Conservation (phyloP, 345 rosid species). For the Eucalyptus fibrosa region DNA sequence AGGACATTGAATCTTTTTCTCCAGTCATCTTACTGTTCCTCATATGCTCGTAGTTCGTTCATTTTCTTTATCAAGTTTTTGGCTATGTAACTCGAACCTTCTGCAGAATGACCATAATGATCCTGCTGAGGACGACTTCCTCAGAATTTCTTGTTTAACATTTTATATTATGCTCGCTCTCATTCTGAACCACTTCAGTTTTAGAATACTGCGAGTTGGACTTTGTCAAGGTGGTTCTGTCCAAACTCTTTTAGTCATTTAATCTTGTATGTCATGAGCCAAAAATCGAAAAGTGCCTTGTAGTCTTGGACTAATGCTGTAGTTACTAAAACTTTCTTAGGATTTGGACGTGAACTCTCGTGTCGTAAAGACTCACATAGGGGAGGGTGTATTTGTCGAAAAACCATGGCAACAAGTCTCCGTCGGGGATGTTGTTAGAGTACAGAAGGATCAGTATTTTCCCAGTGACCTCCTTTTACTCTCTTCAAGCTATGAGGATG, state of each 20-base stretch:
- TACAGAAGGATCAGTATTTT: conserved; percentile 49
- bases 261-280: not conserved
- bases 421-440: conserved; percentile 62
- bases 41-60: not conserved
- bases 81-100: not conserved
- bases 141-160: not conserved
- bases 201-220: not conserved
- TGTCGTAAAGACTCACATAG: conserved; percentile 21
- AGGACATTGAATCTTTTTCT: not conserved
- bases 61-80: not conserved
- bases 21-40: not conserved
- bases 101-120: not conserved
- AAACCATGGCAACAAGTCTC: conserved; percentile 40
- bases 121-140: not conserved
- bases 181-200: not conserved
- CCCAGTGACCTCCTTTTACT: conserved; percentile 54
- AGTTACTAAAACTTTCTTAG: not conserved
- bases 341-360: conserved; percentile 47
- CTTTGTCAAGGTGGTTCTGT: not conserved
- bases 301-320: not conserved
- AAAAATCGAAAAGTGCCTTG: not conserved
- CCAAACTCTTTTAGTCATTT: not conserved
- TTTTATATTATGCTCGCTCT: not conserved
- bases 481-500: conserved; percentile 70
- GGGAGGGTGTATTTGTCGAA: conserved; percentile 28